phyloP scores from a whole-genome alignment of 805 yeast genomes.

The Saturnispora mendoncae region DNA sequence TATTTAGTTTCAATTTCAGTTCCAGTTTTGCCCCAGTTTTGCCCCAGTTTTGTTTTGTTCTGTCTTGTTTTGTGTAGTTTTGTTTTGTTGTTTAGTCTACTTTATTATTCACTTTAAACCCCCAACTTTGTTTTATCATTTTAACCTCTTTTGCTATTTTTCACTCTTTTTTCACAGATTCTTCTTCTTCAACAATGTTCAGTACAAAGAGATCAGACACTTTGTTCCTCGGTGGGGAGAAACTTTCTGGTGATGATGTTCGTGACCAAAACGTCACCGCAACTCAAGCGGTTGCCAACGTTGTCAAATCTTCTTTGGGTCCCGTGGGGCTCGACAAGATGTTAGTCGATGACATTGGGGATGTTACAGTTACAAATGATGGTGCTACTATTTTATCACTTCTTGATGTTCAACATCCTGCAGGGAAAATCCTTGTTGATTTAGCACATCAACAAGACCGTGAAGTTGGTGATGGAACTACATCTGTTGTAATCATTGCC shows the following conservation, averaged over 20 bases:
- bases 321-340: conserved; percentile 98
- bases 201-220: conserved; percentile 85
- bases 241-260: conserved; percentile 90
- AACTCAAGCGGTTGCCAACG: conserved; percentile 78
- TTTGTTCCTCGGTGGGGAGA: conserved; percentile 91
- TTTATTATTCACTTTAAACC: no score
- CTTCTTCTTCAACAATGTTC: conserved; percentile 34
- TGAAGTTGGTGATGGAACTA: conserved; percentile 90
- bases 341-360: conserved; percentile 98
- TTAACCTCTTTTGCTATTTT: neutral
- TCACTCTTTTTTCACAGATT: conserved; percentile 3
- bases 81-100: no score
- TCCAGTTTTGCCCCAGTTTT: no score
- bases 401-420: conserved; percentile 97
- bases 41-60: no score
- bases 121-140: no score
- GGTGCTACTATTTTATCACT: conserved; percentile 93
- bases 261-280: conserved; percentile 95
- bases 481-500: conserved; percentile 94
- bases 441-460: conserved; percentile 98
- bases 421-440: conserved; percentile 94
- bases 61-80: no score
- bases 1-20: no score
- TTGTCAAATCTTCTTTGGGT: conserved; percentile 85
- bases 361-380: conserved; percentile 96